Evolutionary conservation across 108 stramenopile species (phyloP), one percentile per base, ranked within the genome.

Genomic region (Mayamaea pseudoterrestris): DNA sequence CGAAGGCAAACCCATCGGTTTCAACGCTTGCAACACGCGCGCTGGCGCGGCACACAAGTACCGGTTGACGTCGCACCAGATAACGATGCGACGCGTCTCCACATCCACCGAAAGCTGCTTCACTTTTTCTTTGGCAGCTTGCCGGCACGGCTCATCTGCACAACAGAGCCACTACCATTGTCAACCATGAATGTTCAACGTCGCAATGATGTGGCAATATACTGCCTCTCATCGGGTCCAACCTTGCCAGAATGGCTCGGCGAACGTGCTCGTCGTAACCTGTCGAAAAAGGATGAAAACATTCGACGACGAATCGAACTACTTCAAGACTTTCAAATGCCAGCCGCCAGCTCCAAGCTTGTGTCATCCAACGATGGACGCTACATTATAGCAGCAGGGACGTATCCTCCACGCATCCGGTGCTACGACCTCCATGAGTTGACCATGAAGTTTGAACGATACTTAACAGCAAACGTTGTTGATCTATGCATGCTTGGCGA

Each of bases 371-470:
- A 58, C 16, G 96, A 99, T 64, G 95, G 92, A 7, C 76, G 77
- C 22, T 94, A 73, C 57, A 69, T 98, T 11, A 55, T 97, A 13
- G 94, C 90, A 13, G 73, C 79, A 2, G 99, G 99, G 3, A 91
- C 88, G 5, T 99, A 99, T 58, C 84, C 80, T 31, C 97, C 99
- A 0, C 66, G 90, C 28, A 76, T 97, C 24, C 79, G 95, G 46
- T 95, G 96, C 30, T 99, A 84, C 50, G 97, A 97, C 53, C 55
- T 96, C 27, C 37, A 66, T 27, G 95, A 99, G 30, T 69, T 99
- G 73, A 70, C 84, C 18, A 80, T 98, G 85, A 99, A 99, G 69
- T 98, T 98, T 70, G 97, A 99, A 68, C 56, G 99, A 36, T 93
- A 95, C 49, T 55, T 96, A 6, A 80, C 95, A 63, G 59, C 74